Evolutionary conservation across 805 yeast species (phyloP).

Genomic region (Suhomyces kilbournensis): DNA sequence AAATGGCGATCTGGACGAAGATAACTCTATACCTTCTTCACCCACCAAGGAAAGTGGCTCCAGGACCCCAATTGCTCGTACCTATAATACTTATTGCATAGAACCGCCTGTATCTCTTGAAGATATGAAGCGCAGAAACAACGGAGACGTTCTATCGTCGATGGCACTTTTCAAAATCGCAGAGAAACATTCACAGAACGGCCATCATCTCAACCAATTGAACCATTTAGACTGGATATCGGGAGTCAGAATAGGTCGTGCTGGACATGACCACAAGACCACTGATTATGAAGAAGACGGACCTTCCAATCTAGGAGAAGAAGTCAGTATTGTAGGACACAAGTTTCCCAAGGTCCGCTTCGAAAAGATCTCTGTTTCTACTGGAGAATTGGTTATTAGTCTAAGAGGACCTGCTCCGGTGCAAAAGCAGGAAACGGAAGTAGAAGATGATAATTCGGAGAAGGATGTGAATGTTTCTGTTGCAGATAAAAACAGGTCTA

Average conservation of each 20-base stretch:
- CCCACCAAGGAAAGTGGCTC: background rate
- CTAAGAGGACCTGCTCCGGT: conserved; percentile 56
- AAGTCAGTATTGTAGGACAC: conserved; percentile 82
- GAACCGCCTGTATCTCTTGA: conserved; percentile 37
- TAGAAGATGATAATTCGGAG: background rate
- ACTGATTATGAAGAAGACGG: conserved; percentile 25
- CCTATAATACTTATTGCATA: conserved; percentile 31
- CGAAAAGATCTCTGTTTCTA: conserved; percentile 83
- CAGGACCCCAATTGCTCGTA: conserved; percentile 7
- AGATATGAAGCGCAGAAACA: conserved; percentile 29
- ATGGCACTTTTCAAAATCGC: conserved; percentile 33
- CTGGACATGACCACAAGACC: conserved; percentile 35
- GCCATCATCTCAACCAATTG: conserved; percentile 37
- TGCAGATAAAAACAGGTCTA: background rate
- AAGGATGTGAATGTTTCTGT: background rate
- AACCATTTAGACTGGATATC: conserved; percentile 89
- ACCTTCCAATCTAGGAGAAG: conserved; percentile 80
- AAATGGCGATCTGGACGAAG: conserved; percentile 13
- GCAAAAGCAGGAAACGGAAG: background rate
- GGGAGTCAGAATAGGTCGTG: conserved; percentile 75
- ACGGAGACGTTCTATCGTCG: conserved; percentile 36
- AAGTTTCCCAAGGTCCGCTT: conserved; percentile 84
- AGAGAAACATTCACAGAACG: conserved; percentile 35
- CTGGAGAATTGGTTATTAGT: conserved; percentile 76
- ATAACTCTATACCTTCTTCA: background rate